Percentiles rank a stretch among this genome's conserved stretches.
phyloP scores from a whole-genome alignment of 2,329 filamentous ascomycete genomes.

The Canariomyces notabilis region DNA sequence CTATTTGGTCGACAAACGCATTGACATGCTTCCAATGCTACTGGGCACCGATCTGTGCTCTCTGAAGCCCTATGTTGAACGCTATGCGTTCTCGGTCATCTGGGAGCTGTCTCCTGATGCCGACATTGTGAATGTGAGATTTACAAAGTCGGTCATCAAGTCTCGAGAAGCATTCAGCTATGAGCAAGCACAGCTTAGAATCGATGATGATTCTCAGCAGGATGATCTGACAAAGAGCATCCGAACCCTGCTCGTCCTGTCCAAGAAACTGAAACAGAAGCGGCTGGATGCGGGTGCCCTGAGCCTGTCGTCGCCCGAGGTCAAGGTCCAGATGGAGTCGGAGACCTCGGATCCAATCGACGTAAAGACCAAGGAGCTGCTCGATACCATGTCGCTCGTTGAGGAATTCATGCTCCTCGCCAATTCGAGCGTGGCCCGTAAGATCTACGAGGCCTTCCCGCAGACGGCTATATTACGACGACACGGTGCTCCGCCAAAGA shows the following conservation, averaged over 20 bases:
- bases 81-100: slow-evolving; percentile 76
- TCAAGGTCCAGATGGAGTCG: slow-evolving; percentile 90
- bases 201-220: slow-evolving; percentile 81
- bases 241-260: slow-evolving; percentile 78
- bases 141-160: slow-evolving; percentile 96
- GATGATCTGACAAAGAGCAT: slow-evolving; percentile 90
- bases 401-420: slow-evolving; percentile 99
- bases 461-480: slow-evolving; percentile 92
- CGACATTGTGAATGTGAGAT: slow-evolving; percentile 77
- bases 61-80: slow-evolving; percentile 95
- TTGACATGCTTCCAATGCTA: slow-evolving; percentile 97
- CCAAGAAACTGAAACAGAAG: slow-evolving; percentile 89
- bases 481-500: slow-evolving; percentile 86
- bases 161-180: slow-evolving; percentile 97
- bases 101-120: slow-evolving; percentile 87
- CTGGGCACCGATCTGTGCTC: slow-evolving; percentile 95
- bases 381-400: slow-evolving; percentile 95
- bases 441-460: slow-evolving; percentile 86
- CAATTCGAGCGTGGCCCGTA: slow-evolving; percentile 88
- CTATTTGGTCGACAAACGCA: slow-evolving; percentile 97
- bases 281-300: slow-evolving; percentile 93
- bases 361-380: slow-evolving; percentile 87
- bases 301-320: slow-evolving; percentile 95
- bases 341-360: slow-evolving; percentile 95
- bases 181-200: slow-evolving; percentile 88